Conservation (phyloP, 768 basidiomycete species). For the Galerina sulciceps region DNA sequence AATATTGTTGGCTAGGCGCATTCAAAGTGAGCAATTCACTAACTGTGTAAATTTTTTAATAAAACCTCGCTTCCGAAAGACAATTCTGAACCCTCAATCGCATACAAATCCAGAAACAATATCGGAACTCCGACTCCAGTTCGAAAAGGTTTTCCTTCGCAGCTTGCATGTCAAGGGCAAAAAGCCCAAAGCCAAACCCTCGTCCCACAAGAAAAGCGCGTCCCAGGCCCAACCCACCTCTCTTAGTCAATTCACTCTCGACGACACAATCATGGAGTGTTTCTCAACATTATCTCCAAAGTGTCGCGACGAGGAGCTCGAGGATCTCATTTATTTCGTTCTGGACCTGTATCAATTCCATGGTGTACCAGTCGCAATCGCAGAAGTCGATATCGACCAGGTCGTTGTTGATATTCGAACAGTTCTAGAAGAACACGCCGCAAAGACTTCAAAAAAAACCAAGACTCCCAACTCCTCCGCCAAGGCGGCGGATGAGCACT, state of each 20-base stretch:
- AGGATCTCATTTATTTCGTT: slow-evolving; percentile 93
- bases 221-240: slow-evolving; percentile 36
- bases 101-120: slow-evolving; percentile 49
- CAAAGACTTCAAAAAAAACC: slow-evolving; percentile 32
- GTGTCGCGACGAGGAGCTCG: slow-evolving; percentile 91
- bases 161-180: slow-evolving; percentile 65
- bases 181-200: slow-evolving; percentile 47
- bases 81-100: slow-evolving; percentile 59
- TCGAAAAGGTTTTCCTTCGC: slow-evolving; percentile 79
- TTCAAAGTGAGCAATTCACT: slow-evolving; percentile 74
- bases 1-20: slow-evolving; percentile 96
- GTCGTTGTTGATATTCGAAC: slow-evolving; percentile 84
- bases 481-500: slow-evolving; percentile 60
- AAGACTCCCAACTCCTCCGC: slow-evolving; percentile 11
- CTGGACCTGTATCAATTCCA: slow-evolving; percentile 94
- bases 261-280: slow-evolving; percentile 80
- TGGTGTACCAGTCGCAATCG: slow-evolving; percentile 84
- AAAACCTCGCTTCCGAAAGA: slow-evolving; percentile 54
- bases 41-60: neutral
- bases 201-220: slow-evolving; percentile 37
- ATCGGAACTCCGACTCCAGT: slow-evolving; percentile 59
- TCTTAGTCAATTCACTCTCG: slow-evolving; percentile 57
- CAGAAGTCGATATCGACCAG: slow-evolving; percentile 91
- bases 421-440: slow-evolving; percentile 74
- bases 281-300: slow-evolving; percentile 83